Conservation (phyloP, 441 rosid species). For the Macaranga tanarius region DNA sequence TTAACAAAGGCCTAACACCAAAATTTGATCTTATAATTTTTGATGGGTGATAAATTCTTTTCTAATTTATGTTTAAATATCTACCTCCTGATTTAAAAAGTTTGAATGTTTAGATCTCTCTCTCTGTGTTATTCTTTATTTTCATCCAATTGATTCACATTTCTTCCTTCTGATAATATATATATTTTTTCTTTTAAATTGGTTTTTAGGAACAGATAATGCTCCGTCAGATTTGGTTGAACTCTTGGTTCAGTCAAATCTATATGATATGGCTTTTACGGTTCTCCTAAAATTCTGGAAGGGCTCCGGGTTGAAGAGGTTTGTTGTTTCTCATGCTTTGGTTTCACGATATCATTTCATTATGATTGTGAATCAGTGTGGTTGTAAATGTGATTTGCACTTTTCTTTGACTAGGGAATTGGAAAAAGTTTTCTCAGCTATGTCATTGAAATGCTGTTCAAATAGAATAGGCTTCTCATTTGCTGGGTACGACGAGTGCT, state of each 20-base stretch:
- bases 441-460: slow-evolving; percentile 88
- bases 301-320: slow-evolving; percentile 79
- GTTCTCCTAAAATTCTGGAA: slow-evolving; percentile 82
- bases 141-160: slow-evolving; percentile 23
- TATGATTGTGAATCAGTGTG: slow-evolving; percentile 10
- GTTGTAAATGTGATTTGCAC: slow-evolving; percentile 14
- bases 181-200: neutral
- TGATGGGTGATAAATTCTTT: neutral
- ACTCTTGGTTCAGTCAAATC: slow-evolving; percentile 65
- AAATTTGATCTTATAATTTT: neutral
- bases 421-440: slow-evolving; percentile 74
- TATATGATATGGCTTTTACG: slow-evolving; percentile 89
- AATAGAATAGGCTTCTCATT: slow-evolving; percentile 42
- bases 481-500: slow-evolving; percentile 42
- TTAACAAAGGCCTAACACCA: too few relatives aligned
- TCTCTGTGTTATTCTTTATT: slow-evolving; percentile 11
- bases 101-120: slow-evolving; percentile 3
- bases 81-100: slow-evolving; percentile 15
- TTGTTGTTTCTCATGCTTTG: slow-evolving; percentile 15
- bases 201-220: slow-evolving; percentile 44
- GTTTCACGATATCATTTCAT: slow-evolving; percentile 9
- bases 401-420: slow-evolving; percentile 59
- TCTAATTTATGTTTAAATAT: neutral
- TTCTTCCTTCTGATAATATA: neutral
- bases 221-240: slow-evolving; percentile 73